phyloP scores from a whole-genome alignment of 306 rosid genomes.

The Acacia confusa region DNA sequence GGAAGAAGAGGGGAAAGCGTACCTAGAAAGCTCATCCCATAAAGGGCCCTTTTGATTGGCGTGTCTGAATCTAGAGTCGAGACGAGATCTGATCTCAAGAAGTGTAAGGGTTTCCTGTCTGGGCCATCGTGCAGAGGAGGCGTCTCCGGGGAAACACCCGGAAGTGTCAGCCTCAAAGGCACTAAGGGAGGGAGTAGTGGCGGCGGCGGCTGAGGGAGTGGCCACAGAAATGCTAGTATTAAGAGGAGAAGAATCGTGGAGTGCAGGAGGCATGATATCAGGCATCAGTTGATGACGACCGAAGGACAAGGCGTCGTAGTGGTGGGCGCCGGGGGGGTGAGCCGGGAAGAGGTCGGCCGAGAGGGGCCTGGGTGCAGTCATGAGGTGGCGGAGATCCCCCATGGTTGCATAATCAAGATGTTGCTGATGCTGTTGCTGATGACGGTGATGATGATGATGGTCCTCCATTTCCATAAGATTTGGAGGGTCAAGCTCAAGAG shows the following conservation, averaged over 20 bases:
- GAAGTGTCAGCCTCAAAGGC: slow-evolving; percentile 54
- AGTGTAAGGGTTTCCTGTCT: slow-evolving; percentile 98
- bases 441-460: slow-evolving; percentile 34
- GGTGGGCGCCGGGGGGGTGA: slow-evolving; percentile 42
- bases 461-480: slow-evolving; percentile 71
- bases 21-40: slow-evolving; percentile 99
- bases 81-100: slow-evolving; percentile 93
- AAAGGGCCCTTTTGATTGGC: slow-evolving; percentile 97
- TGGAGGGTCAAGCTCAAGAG: neutral
- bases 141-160: slow-evolving; percentile 46
- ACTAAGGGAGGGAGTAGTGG: slow-evolving; percentile 38
- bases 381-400: slow-evolving; percentile 65
- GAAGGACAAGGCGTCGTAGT: slow-evolving; percentile 58
- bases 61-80: slow-evolving; percentile 84
- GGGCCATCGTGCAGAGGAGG: slow-evolving; percentile 74
- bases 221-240: slow-evolving; percentile 16
- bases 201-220: slow-evolving; percentile 19
- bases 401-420: slow-evolving; percentile 31
- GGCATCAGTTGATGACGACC: slow-evolving; percentile 33
- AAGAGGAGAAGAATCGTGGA: slow-evolving; percentile 20
- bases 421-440: neutral
- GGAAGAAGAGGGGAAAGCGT: slow-evolving; percentile 1
- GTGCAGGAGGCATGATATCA: slow-evolving; percentile 40
- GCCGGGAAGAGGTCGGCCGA: slow-evolving; percentile 48
- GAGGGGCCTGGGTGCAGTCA: slow-evolving; percentile 44